Base-by-base conservation (phyloP, 2,329 filamentous ascomycete genomes). In the Fusarium equiseti region DNA sequence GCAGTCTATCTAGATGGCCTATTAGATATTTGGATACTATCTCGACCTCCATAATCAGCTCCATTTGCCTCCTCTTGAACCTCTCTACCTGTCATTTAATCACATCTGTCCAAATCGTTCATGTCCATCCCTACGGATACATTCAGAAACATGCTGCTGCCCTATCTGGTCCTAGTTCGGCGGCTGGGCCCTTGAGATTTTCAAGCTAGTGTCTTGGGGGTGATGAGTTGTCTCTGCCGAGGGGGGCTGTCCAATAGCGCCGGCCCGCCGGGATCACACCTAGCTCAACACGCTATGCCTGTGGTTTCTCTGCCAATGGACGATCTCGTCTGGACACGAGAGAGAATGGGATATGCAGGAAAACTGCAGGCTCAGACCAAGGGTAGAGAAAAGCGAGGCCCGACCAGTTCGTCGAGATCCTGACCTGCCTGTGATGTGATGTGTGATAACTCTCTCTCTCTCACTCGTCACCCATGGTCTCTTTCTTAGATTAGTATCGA, bases 211-310 rank as follows among this genome's bases (percentile, higher is more conserved):
- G 55, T 43, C 55, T 64, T 52, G 29, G 43, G 68, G 66, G 58
- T 80, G 80, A 81, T 81, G 80, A 77, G 79, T 71, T 81, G 80
- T 79, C 80, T 79, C 57, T 81, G 78, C 79, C 74, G 79, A 75
- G 27, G 45, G 45, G 72, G 40, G 71, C 72, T 77, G 71, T 66
- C 80, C 80, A 81, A 81, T 81, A 68, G 74, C 67, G 73, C 72
- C 66, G 59, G 71, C 60, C 48, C 52, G 70, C 76, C 71, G 70
- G 73, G 77, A 77, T 75, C 71, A 66, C 64, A 72, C 68, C 66
- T 70, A 75, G 66, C 67, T 58, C 48, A 46, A 40, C 61, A 66
- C 52, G 52, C 63, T 54, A 60, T 50, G 62, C 53, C 40, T 22
- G 64, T 68, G 68, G 67, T 71, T 71, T 61, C 67, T 71, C 68